Evolutionary conservation across 257 asterid species (phyloP).

Genomic region (Plantago ovata): DNA sequence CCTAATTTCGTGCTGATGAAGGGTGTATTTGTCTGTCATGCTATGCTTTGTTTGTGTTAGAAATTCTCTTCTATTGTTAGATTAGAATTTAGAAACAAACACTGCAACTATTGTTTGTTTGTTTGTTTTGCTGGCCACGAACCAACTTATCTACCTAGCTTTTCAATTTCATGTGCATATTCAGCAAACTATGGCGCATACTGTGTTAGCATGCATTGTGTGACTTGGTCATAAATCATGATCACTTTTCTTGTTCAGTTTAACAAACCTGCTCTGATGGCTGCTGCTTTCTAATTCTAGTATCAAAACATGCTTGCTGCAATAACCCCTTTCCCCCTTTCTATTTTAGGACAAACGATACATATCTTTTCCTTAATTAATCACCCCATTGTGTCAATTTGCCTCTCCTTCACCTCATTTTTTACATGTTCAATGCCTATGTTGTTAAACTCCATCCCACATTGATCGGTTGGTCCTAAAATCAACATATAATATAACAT

Average conservation of each 20-base stretch:
- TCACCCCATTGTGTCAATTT: too few species aligned
- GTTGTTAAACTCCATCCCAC: too few species aligned
- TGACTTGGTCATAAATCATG: too few species aligned
- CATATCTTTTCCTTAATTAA: neutral
- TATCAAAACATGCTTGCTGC: constrained; percentile 5
- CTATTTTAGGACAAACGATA: neutral
- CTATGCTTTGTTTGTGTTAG: too few species aligned
- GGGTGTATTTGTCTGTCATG: constrained; percentile 20
- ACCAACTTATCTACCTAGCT: neutral
- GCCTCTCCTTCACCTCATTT: too few species aligned
- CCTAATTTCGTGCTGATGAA: constrained; percentile 4
- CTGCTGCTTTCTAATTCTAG: constrained; percentile 8
- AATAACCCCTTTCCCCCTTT: neutral
- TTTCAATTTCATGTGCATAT: constrained; percentile 20
- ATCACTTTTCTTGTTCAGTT: neutral
- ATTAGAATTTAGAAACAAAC: too few species aligned
- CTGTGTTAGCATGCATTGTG: constrained; percentile 10
- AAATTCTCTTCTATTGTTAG: too few species aligned
- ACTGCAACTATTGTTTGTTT: neutral
- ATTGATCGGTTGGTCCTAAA: too few species aligned
- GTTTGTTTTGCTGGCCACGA: constrained; percentile 9
- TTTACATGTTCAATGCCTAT: too few species aligned
- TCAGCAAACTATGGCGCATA: constrained; percentile 23
- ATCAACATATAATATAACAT: too few species aligned
- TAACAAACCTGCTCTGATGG: constrained; percentile 11